Evolutionary conservation across 2,329 filamentous ascomycete species (phyloP).

Genomic region (Ceratocystis cubensis): DNA sequence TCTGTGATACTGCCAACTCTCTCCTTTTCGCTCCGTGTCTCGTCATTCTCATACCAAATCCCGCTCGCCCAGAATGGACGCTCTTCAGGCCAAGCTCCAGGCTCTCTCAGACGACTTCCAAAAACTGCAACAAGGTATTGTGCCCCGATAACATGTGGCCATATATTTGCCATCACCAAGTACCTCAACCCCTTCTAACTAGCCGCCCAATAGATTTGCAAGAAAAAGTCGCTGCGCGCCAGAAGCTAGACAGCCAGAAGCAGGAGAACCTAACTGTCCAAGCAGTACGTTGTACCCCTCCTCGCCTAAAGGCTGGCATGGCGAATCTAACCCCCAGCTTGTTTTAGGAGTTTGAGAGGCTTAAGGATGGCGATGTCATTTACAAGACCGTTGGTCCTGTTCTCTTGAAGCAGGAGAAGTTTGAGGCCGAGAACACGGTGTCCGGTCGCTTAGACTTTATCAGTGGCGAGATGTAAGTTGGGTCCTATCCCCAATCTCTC

Average conservation of each 20-base stretch:
- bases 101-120: conserved; percentile 76
- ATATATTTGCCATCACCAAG: background rate
- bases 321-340: conserved; percentile 22
- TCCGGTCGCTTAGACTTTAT: conserved; percentile 88
- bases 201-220: conserved; percentile 54
- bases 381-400: conserved; percentile 94
- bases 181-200: conserved; percentile 10
- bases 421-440: conserved; percentile 81
- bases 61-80: conserved; percentile 43
- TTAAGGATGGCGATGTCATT: conserved; percentile 74
- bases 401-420: conserved; percentile 83
- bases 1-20: background rate
- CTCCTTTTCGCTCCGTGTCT: background rate
- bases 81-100: conserved; percentile 66
- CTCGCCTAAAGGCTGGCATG: background rate
- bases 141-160: background rate
- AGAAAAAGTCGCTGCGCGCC: conserved; percentile 60
- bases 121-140: conserved; percentile 65
- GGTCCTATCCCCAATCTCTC: background rate
- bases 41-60: background rate
- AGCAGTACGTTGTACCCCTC: conserved; percentile 41
- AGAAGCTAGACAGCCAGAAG: conserved; percentile 86
- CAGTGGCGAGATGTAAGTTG: conserved; percentile 71
- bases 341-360: conserved; percentile 61
- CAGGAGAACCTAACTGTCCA: conserved; percentile 86